Base-by-base conservation (phyloP, 2,329 filamentous ascomycete species). In the Colletotrichum sojae region DNA sequence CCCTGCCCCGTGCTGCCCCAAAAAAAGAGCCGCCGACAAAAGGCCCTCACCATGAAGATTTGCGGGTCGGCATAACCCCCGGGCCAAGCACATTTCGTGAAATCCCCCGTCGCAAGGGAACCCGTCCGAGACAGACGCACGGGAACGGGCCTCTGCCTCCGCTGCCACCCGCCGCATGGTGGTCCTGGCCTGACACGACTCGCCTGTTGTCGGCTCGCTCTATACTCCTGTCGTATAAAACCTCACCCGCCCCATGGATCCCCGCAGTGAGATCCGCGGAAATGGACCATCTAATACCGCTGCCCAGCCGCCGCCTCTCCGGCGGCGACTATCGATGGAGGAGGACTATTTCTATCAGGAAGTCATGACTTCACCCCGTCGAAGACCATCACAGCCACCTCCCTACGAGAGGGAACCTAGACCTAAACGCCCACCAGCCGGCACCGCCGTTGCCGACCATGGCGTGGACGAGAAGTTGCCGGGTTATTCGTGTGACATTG, bases 401-500 rank as follows among this genome's bases (percentile, higher is more conserved):
- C 80, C 82, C 16, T 86, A 87, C 73, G 78, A 82, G 74, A 74
- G 75, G 72, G 73, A 75, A 67, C 39, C 43, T 55, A 59, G 58
- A 71, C 76, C 54, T 70, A 76, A 67, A 76, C 75, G 71, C 71
- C 73, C 56, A 73, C 70, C 54, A 39, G 45, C 46, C 40, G 55
- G 67, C 39, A 73, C 67, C 60, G 58, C 62, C 62, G 56, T 56
- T n/a, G 53, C 51, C 60, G 60, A 70, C 43, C 56, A 69, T 59
- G 63, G 57, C 48, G 36, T 36, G 27, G 52, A 31, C 45, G 86
- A 89, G 71, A 74, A 77, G 36, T 78, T 90, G 43, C 89, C 89
- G n/a, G 73, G 77, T 25, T 91, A 91, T 76, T 86, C 86, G 55
- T 88, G 83, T 73, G 85, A 83, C 74, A 83, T 91, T 63, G 80